Evolutionary conservation across 192 early-diverging fungal species (phyloP).

Genomic region (Mortierella alpina): DNA sequence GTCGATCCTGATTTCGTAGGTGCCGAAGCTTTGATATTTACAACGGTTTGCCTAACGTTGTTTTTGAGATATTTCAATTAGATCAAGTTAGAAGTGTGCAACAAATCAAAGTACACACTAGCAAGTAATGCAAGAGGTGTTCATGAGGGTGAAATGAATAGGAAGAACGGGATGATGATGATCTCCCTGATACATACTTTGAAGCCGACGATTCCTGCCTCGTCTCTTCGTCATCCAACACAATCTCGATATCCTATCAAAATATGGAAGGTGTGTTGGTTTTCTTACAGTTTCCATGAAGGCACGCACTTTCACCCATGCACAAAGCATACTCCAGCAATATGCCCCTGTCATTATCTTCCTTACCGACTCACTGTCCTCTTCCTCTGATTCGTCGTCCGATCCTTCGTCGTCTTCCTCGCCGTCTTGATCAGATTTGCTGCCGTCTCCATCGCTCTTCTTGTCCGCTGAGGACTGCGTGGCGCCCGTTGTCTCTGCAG

Average conservation of each 20-base stretch:
- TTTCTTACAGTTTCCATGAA: slow-evolving; percentile 5
- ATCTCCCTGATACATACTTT: slow-evolving; percentile 20
- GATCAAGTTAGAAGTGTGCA: not conserved
- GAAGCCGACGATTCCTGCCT: slow-evolving; percentile 37
- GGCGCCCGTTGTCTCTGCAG: slow-evolving; percentile 11
- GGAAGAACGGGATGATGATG: too few species aligned
- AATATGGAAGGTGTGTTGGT: not conserved
- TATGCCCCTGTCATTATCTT: not conserved
- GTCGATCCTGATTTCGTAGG: slow-evolving; percentile 48
- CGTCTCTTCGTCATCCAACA: slow-evolving; percentile 66
- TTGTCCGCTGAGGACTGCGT: slow-evolving; percentile 1
- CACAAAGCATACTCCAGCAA: not conserved
- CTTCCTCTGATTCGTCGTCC: slow-evolving; percentile 66
- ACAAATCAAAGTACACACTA: not conserved
- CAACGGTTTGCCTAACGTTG: slow-evolving; percentile 42
- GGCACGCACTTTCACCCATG: not conserved
- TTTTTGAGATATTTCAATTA: not conserved
- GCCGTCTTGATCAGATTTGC: slow-evolving; percentile 12
- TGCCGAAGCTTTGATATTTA: slow-evolving; percentile 60
- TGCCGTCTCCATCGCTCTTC: not conserved
- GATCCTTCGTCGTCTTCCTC: slow-evolving; percentile 49
- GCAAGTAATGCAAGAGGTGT: not conserved
- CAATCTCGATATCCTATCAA: slow-evolving; percentile 77
- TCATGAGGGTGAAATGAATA: not conserved
- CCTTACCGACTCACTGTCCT: slow-evolving; percentile 74